A percentile compares a stretch with the other conserved stretches of the same genome.
phyloP scores from a whole-genome alignment of 2,329 filamentous ascomycete genomes.

The Stenocarpella maydis region DNA sequence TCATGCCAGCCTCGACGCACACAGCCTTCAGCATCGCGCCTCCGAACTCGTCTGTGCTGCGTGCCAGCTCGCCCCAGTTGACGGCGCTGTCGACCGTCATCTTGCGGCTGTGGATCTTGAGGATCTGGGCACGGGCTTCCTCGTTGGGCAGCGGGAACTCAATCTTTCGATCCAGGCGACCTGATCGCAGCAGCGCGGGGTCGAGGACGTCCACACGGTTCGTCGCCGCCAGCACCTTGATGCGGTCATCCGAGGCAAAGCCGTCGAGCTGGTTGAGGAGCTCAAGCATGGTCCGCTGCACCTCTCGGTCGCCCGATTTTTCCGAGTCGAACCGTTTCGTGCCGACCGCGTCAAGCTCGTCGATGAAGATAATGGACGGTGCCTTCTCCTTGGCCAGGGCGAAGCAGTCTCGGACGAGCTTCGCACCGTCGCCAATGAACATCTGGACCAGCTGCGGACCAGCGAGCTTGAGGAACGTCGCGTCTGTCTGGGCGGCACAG shows the following conservation, averaged over 20 bases:
- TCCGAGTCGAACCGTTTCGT: constrained; percentile 99
- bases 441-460: constrained; percentile 98
- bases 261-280: constrained; percentile 98
- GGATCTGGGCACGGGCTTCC: constrained; percentile 94
- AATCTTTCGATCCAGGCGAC: constrained; percentile 94
- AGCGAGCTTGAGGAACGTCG: constrained; percentile 97
- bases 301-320: constrained; percentile 96
- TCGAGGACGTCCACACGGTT: constrained; percentile 95
- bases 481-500: constrained; percentile 96
- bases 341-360: constrained; percentile 97
- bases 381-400: constrained; percentile 98
- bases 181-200: constrained; percentile 88
- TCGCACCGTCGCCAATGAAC: constrained; percentile 99
- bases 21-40: constrained; percentile 98
- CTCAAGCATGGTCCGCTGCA: constrained; percentile 98
- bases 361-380: constrained; percentile 98
- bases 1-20: constrained; percentile 99
- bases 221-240: constrained; percentile 94
- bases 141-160: constrained; percentile 98
- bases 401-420: constrained; percentile 96
- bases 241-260: constrained; percentile 94
- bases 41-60: constrained; percentile 98
- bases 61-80: constrained; percentile 95
- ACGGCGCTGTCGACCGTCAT: constrained; percentile 94
- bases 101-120: constrained; percentile 97